Percentiles rank a stretch among this genome's conserved stretches.
phyloP scores from a whole-genome alignment of 371 early-diverging fungal genomes.

The Mucor velutinosus region DNA sequence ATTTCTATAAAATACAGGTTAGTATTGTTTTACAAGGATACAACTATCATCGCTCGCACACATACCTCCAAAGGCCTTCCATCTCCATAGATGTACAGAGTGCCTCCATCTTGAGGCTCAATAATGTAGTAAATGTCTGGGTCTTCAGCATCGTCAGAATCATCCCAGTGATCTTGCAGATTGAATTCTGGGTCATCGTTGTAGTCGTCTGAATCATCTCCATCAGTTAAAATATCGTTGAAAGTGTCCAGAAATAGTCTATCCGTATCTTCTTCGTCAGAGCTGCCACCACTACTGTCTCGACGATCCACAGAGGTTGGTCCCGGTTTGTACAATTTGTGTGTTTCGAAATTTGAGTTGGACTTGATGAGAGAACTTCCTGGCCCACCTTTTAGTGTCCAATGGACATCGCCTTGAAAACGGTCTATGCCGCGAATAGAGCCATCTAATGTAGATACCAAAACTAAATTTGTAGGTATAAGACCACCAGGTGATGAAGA shows the following conservation, averaged over 20 bases:
- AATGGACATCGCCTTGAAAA: conserved; percentile 33
- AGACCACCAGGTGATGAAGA: background rate
- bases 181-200: conserved; percentile 13
- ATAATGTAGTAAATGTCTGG: conserved; percentile 66
- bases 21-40: background rate
- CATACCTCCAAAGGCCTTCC: conserved; percentile 59
- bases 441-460: conserved; percentile 49
- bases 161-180: conserved; percentile 12
- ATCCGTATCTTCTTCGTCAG: conserved; percentile 1
- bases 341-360: conserved; percentile 20
- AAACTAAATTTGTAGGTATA: conserved; percentile 33
- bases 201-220: background rate
- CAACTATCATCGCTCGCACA: background rate
- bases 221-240: conserved; percentile 9
- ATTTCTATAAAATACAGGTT: conserved; percentile 48
- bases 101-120: conserved; percentile 79
- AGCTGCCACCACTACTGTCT: background rate
- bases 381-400: conserved; percentile 44
- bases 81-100: conserved; percentile 65
- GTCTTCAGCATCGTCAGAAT: conserved; percentile 30
- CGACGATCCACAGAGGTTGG: background rate
- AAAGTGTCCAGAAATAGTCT: conserved; percentile 12
- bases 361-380: conserved; percentile 42
- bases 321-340: conserved; percentile 12
- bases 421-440: conserved; percentile 50